Base-by-base conservation (phyloP, 83 land plant genomes). In the Isoetes engelmannii region DNA sequence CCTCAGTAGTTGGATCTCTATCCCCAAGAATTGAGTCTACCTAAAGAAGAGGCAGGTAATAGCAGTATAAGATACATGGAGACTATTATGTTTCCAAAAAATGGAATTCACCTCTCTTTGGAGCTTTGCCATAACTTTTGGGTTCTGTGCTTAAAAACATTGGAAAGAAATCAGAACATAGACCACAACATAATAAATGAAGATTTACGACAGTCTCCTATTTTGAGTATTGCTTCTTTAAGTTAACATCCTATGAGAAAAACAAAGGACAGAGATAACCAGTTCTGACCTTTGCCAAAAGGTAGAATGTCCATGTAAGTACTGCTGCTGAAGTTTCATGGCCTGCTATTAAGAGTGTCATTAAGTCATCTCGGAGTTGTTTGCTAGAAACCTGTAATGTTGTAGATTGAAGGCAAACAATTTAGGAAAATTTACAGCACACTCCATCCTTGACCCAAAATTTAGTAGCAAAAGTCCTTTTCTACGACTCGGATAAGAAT, bases 321-420 rank as follows among this genome's bases (percentile, higher is more conserved):
- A 91, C 89, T 70, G 97, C 97, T 56, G 97, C 97, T 61, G 92
- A 82, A 61, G 92, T 91, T 72, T 91, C 97, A 75, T 88, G 97
- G 13, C 97, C 97, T 73, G 97, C 92, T 68, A 91, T 91, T 44
- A 91, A 84, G 87, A 91, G 57, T 72, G 97, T 88, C 97, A 91
- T 86, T 72, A 91, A 72, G 67, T 91, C 97, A 82, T 91, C 97
- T 73, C 97, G 89, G 13, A 91, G 87, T 68, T 91, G 97, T 81
- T 91, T 87, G 73, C 92, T 88, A 3, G 97, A 82, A 10, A 88
- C 92, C 81, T 79, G 51, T 20, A 5, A 15, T 17, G 7, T 17
- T 15, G 15, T 55, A 80, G 62, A 19, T 69, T 48, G 47, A 4
- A 74, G 5, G 42, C 37, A 28, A 28, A 28, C 37, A 28, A 28